Conservation (phyloP, 768 basidiomycete genomes). For the Botryobasidium botryosum region DNA sequence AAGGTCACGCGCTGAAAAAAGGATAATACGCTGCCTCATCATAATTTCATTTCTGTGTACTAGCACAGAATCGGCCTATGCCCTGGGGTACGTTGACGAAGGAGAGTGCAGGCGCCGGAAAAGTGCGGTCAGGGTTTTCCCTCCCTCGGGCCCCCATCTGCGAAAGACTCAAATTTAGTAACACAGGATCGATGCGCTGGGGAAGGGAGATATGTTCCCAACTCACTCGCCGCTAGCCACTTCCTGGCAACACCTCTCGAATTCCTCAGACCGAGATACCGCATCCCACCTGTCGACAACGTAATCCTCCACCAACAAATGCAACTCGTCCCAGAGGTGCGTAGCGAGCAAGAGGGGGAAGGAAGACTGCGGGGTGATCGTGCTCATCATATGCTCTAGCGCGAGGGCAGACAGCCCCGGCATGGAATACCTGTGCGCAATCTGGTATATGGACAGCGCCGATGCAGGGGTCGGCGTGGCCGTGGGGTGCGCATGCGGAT, state of each 20-base stretch:
- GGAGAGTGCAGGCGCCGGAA: constrained; percentile 45
- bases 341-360: constrained; percentile 58
- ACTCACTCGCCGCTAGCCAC: constrained; percentile 59
- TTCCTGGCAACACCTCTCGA: constrained; percentile 53
- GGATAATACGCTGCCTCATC: too few relatives aligned
- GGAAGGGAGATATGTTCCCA: too few relatives aligned
- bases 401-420: constrained; percentile 47
- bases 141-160: constrained; percentile 58
- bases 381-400: constrained; percentile 54
- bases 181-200: too few relatives aligned
- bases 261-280: constrained; percentile 43
- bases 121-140: constrained; percentile 46
- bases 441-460: constrained; percentile 56
- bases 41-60: too few relatives aligned
- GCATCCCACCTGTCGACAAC: constrained; percentile 64
- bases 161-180: background rate
- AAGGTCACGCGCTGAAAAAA: too few relatives aligned
- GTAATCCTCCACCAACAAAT: constrained; percentile 49
- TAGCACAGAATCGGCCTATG: too few relatives aligned
- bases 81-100: too few relatives aligned
- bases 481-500: constrained; percentile 60
- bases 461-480: constrained; percentile 46
- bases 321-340: constrained; percentile 46
- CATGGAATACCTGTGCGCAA: constrained; percentile 61
- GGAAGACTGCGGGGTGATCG: constrained; percentile 44